A percentile compares a stretch with the other conserved stretches of the same genome.
Conservation (phyloP, 2,329 filamentous ascomycete genomes). For the Chaetothyriales sp. region DNA sequence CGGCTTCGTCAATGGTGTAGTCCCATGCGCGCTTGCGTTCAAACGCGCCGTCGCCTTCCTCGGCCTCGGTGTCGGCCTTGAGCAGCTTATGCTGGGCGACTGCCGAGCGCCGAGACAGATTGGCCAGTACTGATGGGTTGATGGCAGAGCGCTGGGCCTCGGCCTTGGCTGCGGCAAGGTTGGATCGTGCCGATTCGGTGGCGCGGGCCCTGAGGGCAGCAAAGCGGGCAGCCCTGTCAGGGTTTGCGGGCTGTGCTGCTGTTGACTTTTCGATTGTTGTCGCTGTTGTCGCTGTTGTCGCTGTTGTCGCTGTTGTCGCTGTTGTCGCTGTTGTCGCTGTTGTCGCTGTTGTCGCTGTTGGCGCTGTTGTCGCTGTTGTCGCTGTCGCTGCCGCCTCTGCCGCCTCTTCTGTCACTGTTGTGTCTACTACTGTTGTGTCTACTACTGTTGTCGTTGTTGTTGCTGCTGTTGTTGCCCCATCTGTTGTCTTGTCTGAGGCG, state of each 20-base stretch:
- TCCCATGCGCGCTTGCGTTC: slow-evolving; percentile 98
- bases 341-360: background rate
- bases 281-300: background rate
- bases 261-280: slow-evolving; percentile 1
- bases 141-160: slow-evolving; percentile 68
- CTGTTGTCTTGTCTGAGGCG: background rate
- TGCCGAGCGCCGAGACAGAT: slow-evolving; percentile 72
- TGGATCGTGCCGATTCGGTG: slow-evolving; percentile 47
- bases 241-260: slow-evolving; percentile 1
- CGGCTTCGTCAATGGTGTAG: slow-evolving; percentile 90
- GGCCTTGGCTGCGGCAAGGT: slow-evolving; percentile 68
- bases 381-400: background rate
- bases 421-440: too few species aligned
- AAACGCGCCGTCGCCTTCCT: slow-evolving; percentile 51
- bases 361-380: background rate
- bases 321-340: background rate
- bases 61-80: slow-evolving; percentile 79
- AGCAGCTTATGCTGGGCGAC: slow-evolving; percentile 84
- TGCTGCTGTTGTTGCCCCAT: background rate
- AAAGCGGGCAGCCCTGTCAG: slow-evolving; percentile 17
- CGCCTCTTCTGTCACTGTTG: background rate
- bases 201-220: slow-evolving; percentile 18
- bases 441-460: background rate
- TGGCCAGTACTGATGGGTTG: slow-evolving; percentile 62
- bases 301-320: background rate